Evolutionary conservation across 176 grass and related monocot species (phyloP).

Genomic region (Leersia perrieri): DNA sequence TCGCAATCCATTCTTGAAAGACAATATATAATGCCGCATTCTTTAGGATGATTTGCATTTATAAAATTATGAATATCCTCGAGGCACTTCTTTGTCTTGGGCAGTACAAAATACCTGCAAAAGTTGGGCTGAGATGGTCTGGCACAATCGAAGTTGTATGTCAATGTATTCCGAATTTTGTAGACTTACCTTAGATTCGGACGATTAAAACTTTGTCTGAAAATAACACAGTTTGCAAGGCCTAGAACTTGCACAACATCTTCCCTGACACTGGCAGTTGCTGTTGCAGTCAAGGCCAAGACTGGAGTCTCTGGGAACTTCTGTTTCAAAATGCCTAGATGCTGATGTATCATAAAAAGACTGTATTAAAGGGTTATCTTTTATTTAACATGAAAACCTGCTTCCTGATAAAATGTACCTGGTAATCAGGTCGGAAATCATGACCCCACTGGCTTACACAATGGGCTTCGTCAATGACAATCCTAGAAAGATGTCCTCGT

Average conservation of each 20-base stretch:
- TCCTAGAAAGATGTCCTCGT: constrained; percentile 70
- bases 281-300: constrained; percentile 87
- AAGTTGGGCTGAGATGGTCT: constrained; percentile 29
- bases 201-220: constrained; percentile 94
- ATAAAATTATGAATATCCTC: constrained; percentile 90
- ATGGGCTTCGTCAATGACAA: constrained; percentile 99
- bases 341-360: constrained; percentile 43
- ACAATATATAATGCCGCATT: constrained; percentile 92
- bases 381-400: constrained; percentile 15
- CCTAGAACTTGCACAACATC: constrained; percentile 95
- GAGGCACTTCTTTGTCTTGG: constrained; percentile 91
- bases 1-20: constrained; percentile 94
- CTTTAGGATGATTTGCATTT: constrained; percentile 61
- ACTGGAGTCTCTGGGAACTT: constrained; percentile 74
- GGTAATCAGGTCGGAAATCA: constrained; percentile 96
- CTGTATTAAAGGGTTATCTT: constrained; percentile 4
- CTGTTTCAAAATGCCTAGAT: constrained; percentile 80
- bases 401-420: constrained; percentile 45
- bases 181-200: constrained; percentile 72
- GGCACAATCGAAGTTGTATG: constrained; percentile 1
- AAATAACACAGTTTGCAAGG: constrained; percentile 81
- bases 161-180: constrained; percentile 2
- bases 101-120: constrained; percentile 61
- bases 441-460: constrained; percentile 99
- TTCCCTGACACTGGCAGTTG: constrained; percentile 90